These are phyloP conservation scores for Alternaria postmessia DNA, from an alignment of 2,329 filamentous ascomycete species.

Conservation along the genomic window DNA sequence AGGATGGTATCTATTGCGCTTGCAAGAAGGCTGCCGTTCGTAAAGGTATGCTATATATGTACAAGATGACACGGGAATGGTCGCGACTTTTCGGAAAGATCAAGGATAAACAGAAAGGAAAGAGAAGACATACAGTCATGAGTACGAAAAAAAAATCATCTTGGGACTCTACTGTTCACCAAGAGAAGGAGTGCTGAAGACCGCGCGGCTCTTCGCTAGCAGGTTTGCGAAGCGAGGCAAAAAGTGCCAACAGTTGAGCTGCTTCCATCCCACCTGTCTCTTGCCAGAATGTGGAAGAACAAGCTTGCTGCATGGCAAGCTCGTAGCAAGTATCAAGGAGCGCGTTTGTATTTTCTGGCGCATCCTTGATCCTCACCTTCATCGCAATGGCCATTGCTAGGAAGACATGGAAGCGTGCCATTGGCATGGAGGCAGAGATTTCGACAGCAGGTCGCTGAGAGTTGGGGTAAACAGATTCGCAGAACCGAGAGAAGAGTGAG, in stretches of 20 bases:
- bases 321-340: conserved; percentile 48
- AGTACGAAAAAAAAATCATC: neutral
- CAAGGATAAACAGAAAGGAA: neutral
- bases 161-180: conserved; percentile 30
- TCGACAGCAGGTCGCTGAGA: conserved; percentile 29
- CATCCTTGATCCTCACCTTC: conserved; percentile 44
- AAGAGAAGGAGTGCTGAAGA: conserved; percentile 43
- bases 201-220: conserved; percentile 27
- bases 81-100: neutral
- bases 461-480: conserved; percentile 46
- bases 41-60: neutral
- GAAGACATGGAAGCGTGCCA: conserved; percentile 50
- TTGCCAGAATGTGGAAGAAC: conserved; percentile 44
- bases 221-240: conserved; percentile 40
- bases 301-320: conserved; percentile 47
- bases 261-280: conserved; percentile 45
- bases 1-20: neutral
- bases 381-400: conserved; percentile 49
- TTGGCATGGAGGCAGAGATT: conserved; percentile 35
- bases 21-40: neutral
- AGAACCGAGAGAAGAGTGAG: conserved; percentile 38
- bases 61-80: neutral
- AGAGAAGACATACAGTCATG: neutral
- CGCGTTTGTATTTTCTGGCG: conserved; percentile 40
- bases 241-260: conserved; percentile 42